Evolutionary conservation across 2,329 filamentous ascomycete species (phyloP), one percentile per base, ranked within the genome.

Genomic region (Ceratocystis destructans): DNA sequence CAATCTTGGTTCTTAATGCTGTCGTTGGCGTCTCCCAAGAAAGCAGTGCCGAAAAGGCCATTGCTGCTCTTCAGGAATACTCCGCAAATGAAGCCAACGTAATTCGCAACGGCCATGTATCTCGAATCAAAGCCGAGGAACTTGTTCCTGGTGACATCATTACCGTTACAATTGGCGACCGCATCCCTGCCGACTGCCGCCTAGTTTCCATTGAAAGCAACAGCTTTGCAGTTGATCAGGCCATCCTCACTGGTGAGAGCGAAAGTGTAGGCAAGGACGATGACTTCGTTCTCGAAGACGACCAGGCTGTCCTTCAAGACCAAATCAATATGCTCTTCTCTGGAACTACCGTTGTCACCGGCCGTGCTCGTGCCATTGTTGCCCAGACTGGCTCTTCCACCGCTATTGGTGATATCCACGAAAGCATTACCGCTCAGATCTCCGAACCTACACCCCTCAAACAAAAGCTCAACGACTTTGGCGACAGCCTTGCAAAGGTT

Each of bases 301-400:
- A 82, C 59, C 87, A 88, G 77, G 92, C 93, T 57, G 95, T 99
- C 71, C 90, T 96, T 78, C 94, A 99, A 79, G 94, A 99, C 75
- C 94, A 97, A 79, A 79, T 88, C 79, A 99, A 99, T 76, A 96
- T 96, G 84, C 82, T 99, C 68, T 99, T 99, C 78, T 99, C 95
- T 1, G 95, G 95, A 72, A 99, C 95, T 5, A 97, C 94, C 2
- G 91, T 99, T 20, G 93, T 96, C 22, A 96, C 89, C 70, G 94
- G 94, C 69, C 90, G 93, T 75, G 95, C 94, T 63, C 92, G 85
- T 71, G 94, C 94, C 55, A 79, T 97, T 64, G 94, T 99, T 31
- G 92, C 91, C 69, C 77, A 96, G 73, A 99, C 94, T 20, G 94
- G 94, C 70, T 83, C 86, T 61, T 89, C 85, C 73, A 99, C 94